Conservation (phyloP, 2,329 filamentous ascomycete species). For the Colletotrichum agaves region DNA sequence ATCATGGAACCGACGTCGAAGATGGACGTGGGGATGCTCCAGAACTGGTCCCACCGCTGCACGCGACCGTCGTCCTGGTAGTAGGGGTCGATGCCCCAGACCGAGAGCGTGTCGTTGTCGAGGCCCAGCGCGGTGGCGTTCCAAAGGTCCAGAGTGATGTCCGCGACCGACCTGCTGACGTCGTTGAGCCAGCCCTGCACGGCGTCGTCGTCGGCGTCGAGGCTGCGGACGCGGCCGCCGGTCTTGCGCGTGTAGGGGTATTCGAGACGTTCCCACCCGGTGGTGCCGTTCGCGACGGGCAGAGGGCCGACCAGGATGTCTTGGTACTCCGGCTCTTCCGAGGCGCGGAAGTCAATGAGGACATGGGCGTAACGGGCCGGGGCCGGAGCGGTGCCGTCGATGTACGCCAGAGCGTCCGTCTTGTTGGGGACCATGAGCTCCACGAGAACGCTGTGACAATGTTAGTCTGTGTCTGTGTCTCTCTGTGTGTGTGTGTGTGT, state of each 20-base stretch:
- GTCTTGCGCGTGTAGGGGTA: conserved; percentile 55
- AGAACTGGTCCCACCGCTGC: conserved; percentile 60
- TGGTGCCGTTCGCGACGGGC: conserved; percentile 53
- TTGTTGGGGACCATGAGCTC: conserved; percentile 61
- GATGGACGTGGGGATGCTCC: conserved; percentile 48
- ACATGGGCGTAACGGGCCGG: conserved; percentile 57
- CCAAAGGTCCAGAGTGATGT: conserved; percentile 58
- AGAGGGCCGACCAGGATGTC: conserved; percentile 62
- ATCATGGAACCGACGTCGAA: conserved; percentile 57
- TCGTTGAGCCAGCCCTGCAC: conserved; percentile 48
- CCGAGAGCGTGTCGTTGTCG: conserved; percentile 54
- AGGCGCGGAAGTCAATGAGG: conserved; percentile 52
- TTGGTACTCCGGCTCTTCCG: conserved; percentile 50
- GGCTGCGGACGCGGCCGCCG: conserved; percentile 50
- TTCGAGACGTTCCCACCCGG: conserved; percentile 50
- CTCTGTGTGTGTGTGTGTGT: too few relatives aligned
- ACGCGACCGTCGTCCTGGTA: conserved; percentile 54
- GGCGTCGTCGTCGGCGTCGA: conserved; percentile 49
- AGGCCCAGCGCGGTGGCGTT: conserved; percentile 49
- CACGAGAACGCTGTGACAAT: conserved; percentile 41
- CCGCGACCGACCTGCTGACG: conserved; percentile 44
- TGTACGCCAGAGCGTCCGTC: conserved; percentile 56
- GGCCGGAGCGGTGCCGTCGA: conserved; percentile 50
- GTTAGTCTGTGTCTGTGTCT: too few relatives aligned
- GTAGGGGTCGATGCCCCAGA: conserved; percentile 56